Evolutionary conservation across 2,329 filamentous ascomycete genomes (phyloP).

Genomic region (Cordyceps javanica): DNA sequence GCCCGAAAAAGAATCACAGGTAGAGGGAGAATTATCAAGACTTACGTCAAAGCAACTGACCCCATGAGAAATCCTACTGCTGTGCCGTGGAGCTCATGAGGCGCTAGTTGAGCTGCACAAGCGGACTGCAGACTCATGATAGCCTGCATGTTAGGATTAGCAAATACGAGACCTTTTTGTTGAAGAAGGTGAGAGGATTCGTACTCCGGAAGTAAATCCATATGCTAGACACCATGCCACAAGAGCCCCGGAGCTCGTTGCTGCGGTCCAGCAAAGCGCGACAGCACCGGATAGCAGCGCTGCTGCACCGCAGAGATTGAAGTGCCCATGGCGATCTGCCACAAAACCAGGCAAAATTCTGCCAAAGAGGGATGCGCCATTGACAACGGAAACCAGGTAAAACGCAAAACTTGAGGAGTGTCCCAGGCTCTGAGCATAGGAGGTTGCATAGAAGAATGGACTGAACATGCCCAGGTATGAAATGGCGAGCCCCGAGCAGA

Average conservation of each 20-base stretch:
- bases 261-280: conserved; percentile 1
- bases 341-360: conserved; percentile 55
- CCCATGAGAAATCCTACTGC: conserved; percentile 4
- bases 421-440: conserved; percentile 45
- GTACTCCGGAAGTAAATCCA: conserved; percentile 2
- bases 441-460: conserved; percentile 63
- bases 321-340: conserved; percentile 25
- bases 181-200: neutral
- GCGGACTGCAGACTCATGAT: conserved; percentile 8
- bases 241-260: neutral
- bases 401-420: conserved; percentile 51
- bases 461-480: conserved; percentile 51
- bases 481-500: conserved; percentile 2
- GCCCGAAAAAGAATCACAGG: neutral
- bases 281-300: neutral
- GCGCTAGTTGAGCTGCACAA: conserved; percentile 4
- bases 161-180: neutral
- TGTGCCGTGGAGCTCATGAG: neutral
- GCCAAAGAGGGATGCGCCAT: conserved; percentile 69
- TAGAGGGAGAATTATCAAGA: neutral
- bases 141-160: neutral
- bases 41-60: conserved; percentile 5
- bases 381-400: conserved; percentile 72
- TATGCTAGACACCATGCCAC: conserved; percentile 6
- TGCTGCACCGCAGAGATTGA: conserved; percentile 23